Conservation (phyloP, 2,329 filamentous ascomycete species). For the Penicillium sp. region DNA sequence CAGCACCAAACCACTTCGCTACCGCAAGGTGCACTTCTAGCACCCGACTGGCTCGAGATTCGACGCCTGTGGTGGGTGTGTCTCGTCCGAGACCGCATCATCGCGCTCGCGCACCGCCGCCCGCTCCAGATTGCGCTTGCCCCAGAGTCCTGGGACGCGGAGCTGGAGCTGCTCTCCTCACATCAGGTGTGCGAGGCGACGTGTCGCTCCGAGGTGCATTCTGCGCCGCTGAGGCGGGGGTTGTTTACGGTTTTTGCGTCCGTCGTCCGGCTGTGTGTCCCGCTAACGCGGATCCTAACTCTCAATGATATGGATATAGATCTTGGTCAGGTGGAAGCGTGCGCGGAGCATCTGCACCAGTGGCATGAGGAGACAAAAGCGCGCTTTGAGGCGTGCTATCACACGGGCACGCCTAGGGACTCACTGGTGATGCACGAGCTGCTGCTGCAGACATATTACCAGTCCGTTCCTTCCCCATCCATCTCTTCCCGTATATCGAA, state of each 20-base stretch:
- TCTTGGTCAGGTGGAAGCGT: not conserved
- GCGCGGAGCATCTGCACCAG: not conserved
- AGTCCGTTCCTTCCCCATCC: not conserved
- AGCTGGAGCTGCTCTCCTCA: not conserved
- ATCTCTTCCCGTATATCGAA: too few relatives aligned
- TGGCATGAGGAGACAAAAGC: not conserved
- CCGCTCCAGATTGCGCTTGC: not conserved
- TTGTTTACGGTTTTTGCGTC: not conserved
- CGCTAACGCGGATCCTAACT: not conserved
- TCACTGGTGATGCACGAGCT: not conserved
- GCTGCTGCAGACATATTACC: not conserved
- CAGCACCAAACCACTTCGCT: not conserved
- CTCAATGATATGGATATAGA: not conserved
- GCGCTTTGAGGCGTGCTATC: not conserved
- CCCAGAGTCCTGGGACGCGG: not conserved
- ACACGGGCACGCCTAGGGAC: not conserved
- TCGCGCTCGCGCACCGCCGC: not conserved
- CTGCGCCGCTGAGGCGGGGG: not conserved
- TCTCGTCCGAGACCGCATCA: not conserved
- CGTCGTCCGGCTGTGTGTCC: not conserved
- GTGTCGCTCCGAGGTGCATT: not conserved
- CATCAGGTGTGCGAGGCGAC: not conserved
- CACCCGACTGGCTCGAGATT: not conserved
- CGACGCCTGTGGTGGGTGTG: not conserved
- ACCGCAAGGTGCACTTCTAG: not conserved